Percentiles rank a stretch among this genome's conserved stretches.
Evolutionary conservation across 768 basidiomycete genomes (phyloP).

Genomic region (Calocybe gangraenosa): DNA sequence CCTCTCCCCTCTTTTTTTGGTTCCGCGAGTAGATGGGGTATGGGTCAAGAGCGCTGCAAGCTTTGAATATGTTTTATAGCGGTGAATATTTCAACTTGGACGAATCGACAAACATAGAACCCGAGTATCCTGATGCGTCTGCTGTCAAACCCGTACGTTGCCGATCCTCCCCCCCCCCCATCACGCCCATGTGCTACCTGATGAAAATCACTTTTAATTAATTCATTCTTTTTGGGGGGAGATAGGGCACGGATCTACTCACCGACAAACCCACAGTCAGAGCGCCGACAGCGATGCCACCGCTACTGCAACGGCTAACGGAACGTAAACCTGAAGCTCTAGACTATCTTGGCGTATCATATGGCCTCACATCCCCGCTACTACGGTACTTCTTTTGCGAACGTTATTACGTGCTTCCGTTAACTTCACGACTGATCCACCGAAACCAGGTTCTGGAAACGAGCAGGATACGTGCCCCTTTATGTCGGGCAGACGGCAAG

Average conservation of each 20-base stretch:
- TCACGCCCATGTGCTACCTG: no score
- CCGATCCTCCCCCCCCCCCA: no score
- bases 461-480: conserved; percentile 84
- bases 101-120: conserved; percentile 53
- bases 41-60: conserved; percentile 83
- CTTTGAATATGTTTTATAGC: conserved; percentile 86
- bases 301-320: conserved; percentile 83
- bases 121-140: conserved; percentile 56
- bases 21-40: conserved; percentile 80
- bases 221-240: neutral
- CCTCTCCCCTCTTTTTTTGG: no score
- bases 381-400: conserved; percentile 46
- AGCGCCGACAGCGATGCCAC: conserved; percentile 78
- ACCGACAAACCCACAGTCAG: conserved; percentile 78
- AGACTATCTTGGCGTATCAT: conserved; percentile 95
- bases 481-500: conserved; percentile 93
- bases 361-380: conserved; percentile 85
- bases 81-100: conserved; percentile 89
- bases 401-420: no score
- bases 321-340: conserved; percentile 88
- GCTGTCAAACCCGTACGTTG: conserved; percentile 42
- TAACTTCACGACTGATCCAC: no score
- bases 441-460: conserved; percentile 83
- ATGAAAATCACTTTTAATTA: no score
- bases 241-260: conserved; percentile 46